phyloP scores from a whole-genome alignment of 805 yeast species.

The Lachancea thermotolerans region DNA sequence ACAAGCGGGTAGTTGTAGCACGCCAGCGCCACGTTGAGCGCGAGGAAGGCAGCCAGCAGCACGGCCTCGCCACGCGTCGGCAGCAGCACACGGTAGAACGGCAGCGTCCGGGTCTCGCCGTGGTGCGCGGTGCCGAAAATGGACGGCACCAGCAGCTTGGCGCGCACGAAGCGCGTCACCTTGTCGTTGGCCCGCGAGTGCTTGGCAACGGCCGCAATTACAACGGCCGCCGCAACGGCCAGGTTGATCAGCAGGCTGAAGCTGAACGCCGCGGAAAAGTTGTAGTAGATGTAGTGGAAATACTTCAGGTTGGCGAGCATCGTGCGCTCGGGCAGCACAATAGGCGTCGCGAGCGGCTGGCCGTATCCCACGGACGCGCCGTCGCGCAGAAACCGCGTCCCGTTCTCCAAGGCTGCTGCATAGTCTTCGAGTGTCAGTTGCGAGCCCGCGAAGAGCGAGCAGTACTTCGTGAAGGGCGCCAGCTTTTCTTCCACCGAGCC shows the following conservation, averaged over 20 bases:
- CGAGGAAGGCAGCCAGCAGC: conserved; percentile 2
- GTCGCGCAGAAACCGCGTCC: conserved; percentile 2
- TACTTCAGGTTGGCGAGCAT: conserved; percentile 1
- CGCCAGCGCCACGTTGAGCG: conserved; percentile 4
- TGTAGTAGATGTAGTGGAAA: conserved; percentile 6
- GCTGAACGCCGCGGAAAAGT: conserved; percentile 7
- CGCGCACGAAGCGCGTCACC: conserved; percentile 2
- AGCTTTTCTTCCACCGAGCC: neutral
- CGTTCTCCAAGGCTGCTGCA: conserved; percentile 3
- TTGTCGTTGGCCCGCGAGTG: conserved; percentile 1
- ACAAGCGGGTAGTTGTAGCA: conserved; percentile 6
- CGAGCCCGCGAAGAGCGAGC: conserved; percentile 1
- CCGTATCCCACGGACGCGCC: neutral
- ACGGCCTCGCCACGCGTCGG: conserved; percentile 11
- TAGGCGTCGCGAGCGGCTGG: conserved; percentile 1
- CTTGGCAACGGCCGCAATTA: conserved; percentile 1
- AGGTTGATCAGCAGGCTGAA: conserved; percentile 7
- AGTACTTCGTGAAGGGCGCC: conserved; percentile 1
- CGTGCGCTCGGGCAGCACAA: neutral
- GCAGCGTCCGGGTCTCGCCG: conserved; percentile 5
- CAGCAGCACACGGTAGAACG: conserved; percentile 4
- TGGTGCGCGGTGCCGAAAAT: conserved; percentile 8
- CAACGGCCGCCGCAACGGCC: neutral
- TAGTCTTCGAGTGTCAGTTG: neutral
- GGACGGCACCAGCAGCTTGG: conserved; percentile 7